Percentiles rank a stretch among this genome's conserved stretches.
Evolutionary conservation across 352 stramenopile genomes (phyloP).

Genomic region (Phytophthora colocasiae): DNA sequence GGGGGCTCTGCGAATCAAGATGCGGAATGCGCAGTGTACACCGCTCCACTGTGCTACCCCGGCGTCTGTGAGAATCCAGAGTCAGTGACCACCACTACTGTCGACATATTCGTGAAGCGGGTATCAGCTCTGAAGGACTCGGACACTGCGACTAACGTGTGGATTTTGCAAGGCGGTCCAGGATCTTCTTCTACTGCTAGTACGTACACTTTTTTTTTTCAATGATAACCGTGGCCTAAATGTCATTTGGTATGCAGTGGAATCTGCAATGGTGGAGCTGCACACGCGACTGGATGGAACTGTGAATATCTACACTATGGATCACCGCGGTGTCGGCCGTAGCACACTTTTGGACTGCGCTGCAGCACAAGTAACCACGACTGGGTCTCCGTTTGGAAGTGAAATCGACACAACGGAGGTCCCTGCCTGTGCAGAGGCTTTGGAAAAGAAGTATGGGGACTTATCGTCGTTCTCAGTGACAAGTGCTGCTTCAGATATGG

Average conservation of each 20-base stretch:
- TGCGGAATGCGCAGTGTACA: constrained; percentile 40
- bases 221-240: background rate
- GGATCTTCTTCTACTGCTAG: background rate
- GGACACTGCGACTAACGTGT: constrained; percentile 1
- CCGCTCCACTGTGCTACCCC: constrained; percentile 35
- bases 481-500: background rate
- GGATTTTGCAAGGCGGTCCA: background rate
- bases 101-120: constrained; percentile 49
- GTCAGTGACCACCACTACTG: constrained; percentile 8
- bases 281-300: constrained; percentile 21
- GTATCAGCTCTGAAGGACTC: constrained; percentile 21
- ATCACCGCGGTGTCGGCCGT: constrained; percentile 49
- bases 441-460: background rate
- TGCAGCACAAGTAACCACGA: constrained; percentile 7
- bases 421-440: background rate
- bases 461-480: background rate
- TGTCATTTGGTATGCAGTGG: background rate
- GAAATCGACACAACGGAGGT: background rate
- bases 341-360: constrained; percentile 41
- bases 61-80: constrained; percentile 17
- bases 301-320: constrained; percentile 56
- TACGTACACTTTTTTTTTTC: background rate
- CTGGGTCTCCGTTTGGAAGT: background rate
- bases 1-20: background rate
- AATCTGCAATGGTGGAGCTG: constrained; percentile 26